A percentile compares a stretch with the other conserved stretches of the same genome.
phyloP scores from a whole-genome alignment of 257 asterid genomes.

The Cordia subcordata region DNA sequence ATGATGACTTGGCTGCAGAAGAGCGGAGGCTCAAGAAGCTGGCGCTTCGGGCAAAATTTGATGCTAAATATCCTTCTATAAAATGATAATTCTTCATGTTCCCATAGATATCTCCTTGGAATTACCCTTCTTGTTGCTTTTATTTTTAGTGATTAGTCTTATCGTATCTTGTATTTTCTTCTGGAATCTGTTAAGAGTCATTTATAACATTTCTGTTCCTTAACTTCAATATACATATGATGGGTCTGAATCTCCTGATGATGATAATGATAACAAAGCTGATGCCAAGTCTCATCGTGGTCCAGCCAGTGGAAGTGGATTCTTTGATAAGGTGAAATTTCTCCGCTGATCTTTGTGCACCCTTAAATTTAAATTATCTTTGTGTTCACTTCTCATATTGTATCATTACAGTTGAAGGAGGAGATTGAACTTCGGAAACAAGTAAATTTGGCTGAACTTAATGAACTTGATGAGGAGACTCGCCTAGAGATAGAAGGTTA shows the following conservation, averaged over 20 bases:
- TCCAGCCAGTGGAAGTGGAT: constrained; percentile 63
- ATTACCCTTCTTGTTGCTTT: background rate
- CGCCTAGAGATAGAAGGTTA: constrained; percentile 84
- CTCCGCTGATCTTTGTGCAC: background rate
- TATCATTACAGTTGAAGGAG: constrained; percentile 63
- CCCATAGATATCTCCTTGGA: background rate
- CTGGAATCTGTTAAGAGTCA: constrained; percentile 12
- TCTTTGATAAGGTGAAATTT: constrained; percentile 24
- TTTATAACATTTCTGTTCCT: constrained; percentile 35
- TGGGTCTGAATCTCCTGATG: constrained; percentile 57
- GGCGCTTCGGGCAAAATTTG: constrained; percentile 93
- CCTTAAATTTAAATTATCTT: background rate
- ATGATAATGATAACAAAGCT: constrained; percentile 41
- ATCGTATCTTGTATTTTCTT: constrained; percentile 1
- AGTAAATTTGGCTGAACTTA: constrained; percentile 72
- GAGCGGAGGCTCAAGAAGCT: constrained; percentile 81
- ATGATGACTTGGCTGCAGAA: constrained; percentile 46
- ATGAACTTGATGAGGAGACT: constrained; percentile 82
- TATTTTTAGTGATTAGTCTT: background rate
- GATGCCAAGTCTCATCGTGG: constrained; percentile 42
- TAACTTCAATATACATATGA: constrained; percentile 50
- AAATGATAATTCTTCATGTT: background rate
- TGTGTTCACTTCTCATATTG: constrained; percentile 2
- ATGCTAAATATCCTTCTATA: constrained; percentile 75
- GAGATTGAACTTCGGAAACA: constrained; percentile 83